Evolutionary conservation across 768 basidiomycete genomes (phyloP).

Genomic region (Holtermanniella nyarrowii): DNA sequence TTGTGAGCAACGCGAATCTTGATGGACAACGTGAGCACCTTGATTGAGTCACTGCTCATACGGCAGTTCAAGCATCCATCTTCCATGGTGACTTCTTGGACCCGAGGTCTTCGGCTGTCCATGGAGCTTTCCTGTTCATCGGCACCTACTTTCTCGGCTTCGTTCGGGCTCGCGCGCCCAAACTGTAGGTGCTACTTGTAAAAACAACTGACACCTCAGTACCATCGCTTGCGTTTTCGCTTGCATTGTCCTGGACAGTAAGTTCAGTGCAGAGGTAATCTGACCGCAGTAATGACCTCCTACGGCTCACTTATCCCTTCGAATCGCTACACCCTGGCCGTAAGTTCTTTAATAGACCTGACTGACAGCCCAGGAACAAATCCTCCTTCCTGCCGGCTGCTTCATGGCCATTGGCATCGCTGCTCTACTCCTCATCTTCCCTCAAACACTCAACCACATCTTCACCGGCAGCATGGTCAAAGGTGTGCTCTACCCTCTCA

Average conservation of each 20-base stretch:
- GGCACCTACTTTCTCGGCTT: conserved; percentile 46
- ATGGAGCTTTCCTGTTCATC: conserved; percentile 48
- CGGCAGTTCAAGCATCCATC: conserved; percentile 41
- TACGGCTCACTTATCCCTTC: conserved; percentile 50
- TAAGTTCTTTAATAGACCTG: conserved; percentile 18
- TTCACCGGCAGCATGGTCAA: conserved; percentile 24
- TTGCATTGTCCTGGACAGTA: conserved; percentile 44
- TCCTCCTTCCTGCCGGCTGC: conserved; percentile 46
- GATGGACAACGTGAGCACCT: conserved; percentile 26
- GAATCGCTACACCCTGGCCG: conserved; percentile 44
- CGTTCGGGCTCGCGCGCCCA: conserved; percentile 47
- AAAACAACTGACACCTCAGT: conserved; percentile 2
- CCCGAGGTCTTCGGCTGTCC: conserved; percentile 45
- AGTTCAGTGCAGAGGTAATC: conserved; percentile 9
- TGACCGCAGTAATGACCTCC: conserved; percentile 32
- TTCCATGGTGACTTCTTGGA: conserved; percentile 51
- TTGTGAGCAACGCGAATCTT: conserved; percentile 26
- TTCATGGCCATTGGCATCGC: conserved; percentile 50
- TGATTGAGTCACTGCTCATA: conserved; percentile 37
- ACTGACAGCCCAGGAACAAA: conserved; percentile 11
- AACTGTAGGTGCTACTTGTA: conserved; percentile 32
- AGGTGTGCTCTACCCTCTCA: conserved; percentile 27
- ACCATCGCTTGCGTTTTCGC: conserved; percentile 47
- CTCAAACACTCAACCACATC: conserved; percentile 47
- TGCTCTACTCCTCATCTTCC: conserved; percentile 48